Evolutionary conservation across 2,329 filamentous ascomycete genomes (phyloP).

Genomic region (Aspergillus sp.): DNA sequence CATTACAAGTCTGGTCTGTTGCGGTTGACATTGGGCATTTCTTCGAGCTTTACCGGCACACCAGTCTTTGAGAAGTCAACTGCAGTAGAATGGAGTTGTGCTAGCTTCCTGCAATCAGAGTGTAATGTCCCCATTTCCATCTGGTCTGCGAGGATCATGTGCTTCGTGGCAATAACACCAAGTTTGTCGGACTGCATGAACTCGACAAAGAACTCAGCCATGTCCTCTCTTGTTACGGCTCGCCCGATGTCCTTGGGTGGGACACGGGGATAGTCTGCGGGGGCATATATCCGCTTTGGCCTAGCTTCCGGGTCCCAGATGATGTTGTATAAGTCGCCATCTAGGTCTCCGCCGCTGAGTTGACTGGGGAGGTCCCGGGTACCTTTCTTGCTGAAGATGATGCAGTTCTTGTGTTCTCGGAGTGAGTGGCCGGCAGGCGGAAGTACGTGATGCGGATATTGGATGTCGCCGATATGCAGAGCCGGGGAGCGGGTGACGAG

Average conservation of each 20-base stretch:
- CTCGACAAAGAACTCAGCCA: conserved; percentile 76
- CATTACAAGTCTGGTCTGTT: conserved; percentile 59
- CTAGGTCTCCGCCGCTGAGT: conserved; percentile 78
- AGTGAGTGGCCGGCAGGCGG: conserved; percentile 64
- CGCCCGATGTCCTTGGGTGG: conserved; percentile 60
- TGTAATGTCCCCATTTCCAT: conserved; percentile 52
- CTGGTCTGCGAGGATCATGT: conserved; percentile 66
- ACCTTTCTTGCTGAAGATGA: conserved; percentile 74
- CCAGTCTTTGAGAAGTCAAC: conserved; percentile 79
- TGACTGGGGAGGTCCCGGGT: conserved; percentile 72
- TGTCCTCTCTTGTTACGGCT: conserved; percentile 62
- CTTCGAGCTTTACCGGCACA: conserved; percentile 50
- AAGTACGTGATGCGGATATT: conserved; percentile 59
- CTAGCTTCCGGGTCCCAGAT: conserved; percentile 62
- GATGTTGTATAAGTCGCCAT: conserved; percentile 79
- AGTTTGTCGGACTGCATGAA: conserved; percentile 70
- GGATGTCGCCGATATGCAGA: conserved; percentile 78
- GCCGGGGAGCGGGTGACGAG: conserved; percentile 78
- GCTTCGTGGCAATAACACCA: conserved; percentile 63
- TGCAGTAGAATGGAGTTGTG: conserved; percentile 66
- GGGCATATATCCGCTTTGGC: conserved; percentile 49
- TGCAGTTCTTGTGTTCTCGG: conserved; percentile 64
- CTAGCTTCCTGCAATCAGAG: conserved; percentile 54
- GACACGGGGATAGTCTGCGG: conserved; percentile 70
- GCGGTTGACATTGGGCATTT: conserved; percentile 41